phyloP scores from a whole-genome alignment of 257 asterid species.

The Craterostigma plantagineum region DNA sequence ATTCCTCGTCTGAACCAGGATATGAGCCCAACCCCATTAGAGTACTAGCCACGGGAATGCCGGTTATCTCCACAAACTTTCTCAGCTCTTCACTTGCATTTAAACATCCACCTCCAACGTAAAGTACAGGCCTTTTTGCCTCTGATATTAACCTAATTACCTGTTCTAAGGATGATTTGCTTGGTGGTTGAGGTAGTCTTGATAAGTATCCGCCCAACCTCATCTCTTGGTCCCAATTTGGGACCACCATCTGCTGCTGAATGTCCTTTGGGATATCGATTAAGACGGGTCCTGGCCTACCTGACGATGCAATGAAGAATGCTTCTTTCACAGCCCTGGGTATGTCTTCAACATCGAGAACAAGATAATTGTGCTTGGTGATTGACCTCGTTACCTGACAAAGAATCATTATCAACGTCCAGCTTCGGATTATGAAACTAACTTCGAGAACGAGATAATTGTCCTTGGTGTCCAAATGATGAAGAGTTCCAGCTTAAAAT shows the following conservation, averaged over 20 bases:
- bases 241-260: constrained; percentile 10
- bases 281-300: constrained; percentile 14
- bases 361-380: constrained; percentile 11
- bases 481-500: no score
- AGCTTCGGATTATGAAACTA: no score
- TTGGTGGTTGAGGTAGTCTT: constrained; percentile 11
- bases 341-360: constrained; percentile 12
- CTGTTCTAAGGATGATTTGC: constrained; percentile 5
- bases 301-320: constrained; percentile 9
- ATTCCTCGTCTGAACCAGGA: constrained; percentile 13
- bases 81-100: constrained; percentile 10
- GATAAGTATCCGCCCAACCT: constrained; percentile 8
- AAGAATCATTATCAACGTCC: no score
- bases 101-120: constrained; percentile 14
- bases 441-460: no score
- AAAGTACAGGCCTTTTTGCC: constrained; percentile 9
- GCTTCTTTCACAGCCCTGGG: constrained; percentile 14
- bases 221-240: constrained; percentile 12
- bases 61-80: constrained; percentile 10
- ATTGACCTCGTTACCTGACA: constrained; percentile 2
- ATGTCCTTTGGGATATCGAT: constrained; percentile 15
- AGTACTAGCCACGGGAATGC: constrained; percentile 12
- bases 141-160: constrained; percentile 6
- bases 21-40: constrained; percentile 11
- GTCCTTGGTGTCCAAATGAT: no score